Conservation (phyloP, 768 basidiomycete species). For the Solioccasus polychromus region DNA sequence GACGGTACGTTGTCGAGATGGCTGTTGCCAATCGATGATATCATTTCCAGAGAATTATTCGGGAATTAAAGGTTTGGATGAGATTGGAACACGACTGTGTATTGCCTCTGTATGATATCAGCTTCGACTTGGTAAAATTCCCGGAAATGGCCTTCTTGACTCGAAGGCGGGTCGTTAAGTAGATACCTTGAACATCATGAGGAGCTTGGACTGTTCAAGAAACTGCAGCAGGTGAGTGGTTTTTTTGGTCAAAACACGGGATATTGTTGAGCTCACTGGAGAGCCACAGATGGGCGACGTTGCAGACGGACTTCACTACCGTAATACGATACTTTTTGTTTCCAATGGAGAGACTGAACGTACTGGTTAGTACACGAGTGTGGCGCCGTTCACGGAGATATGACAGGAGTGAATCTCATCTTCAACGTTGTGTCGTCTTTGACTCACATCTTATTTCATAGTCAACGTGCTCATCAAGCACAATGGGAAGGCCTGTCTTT, state of each 20-base stretch:
- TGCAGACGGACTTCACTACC: slow-evolving; percentile 23
- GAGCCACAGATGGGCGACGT: slow-evolving; percentile 13
- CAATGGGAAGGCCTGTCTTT: slow-evolving; percentile 30
- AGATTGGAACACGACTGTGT: slow-evolving; percentile 27
- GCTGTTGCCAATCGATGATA: not conserved
- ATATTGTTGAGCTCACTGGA: not conserved
- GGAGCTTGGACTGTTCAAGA: slow-evolving; percentile 1
- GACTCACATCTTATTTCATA: slow-evolving; percentile 8
- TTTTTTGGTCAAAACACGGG: not conserved
- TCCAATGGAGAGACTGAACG: not conserved
- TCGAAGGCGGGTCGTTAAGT: slow-evolving; percentile 28
- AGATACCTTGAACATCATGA: slow-evolving; percentile 19
- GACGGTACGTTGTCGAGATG: not conserved
- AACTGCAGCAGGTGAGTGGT: slow-evolving; percentile 18
- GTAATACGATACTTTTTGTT: slow-evolving; percentile 1
- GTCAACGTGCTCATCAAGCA: slow-evolving; percentile 37
- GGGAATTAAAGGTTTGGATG: slow-evolving; percentile 25
- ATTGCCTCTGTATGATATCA: slow-evolving; percentile 28
- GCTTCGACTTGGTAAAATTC: slow-evolving; percentile 28
- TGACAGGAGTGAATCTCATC: slow-evolving; percentile 37
- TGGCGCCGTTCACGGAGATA: slow-evolving; percentile 42
- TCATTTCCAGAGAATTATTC: slow-evolving; percentile 9
- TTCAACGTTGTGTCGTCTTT: not conserved
- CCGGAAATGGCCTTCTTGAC: slow-evolving; percentile 36
- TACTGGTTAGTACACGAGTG: slow-evolving; percentile 14